A percentile compares a stretch with the other conserved stretches of the same genome.
These are phyloP conservation scores for Fusarium sp. DNA, from an alignment of 2,329 filamentous ascomycete species.

Conservation along the genomic window DNA sequence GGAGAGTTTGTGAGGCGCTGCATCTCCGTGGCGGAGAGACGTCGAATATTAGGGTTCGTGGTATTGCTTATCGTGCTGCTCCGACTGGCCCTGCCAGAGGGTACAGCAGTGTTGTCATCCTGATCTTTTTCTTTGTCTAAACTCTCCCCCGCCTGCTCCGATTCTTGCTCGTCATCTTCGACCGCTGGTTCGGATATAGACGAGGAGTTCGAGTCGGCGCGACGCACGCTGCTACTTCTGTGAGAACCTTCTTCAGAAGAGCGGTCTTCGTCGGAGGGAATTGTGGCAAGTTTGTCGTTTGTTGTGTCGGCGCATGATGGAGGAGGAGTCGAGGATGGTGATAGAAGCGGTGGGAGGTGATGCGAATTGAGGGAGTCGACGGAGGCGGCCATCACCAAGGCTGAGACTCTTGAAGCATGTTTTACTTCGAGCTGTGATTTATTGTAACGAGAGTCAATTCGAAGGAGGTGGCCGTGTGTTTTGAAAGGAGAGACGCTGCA, in stretches of 20 bases:
- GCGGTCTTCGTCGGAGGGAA: conserved; percentile 49
- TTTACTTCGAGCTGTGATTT: neutral
- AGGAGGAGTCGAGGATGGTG: conserved; percentile 23
- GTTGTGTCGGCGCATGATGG: conserved; percentile 27
- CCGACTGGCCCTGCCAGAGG: conserved; percentile 43
- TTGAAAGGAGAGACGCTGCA: conserved; percentile 18
- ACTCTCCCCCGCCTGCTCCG: conserved; percentile 2
- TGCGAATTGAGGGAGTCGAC: conserved; percentile 40
- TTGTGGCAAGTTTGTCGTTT: conserved; percentile 35
- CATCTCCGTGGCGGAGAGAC: conserved; percentile 70
- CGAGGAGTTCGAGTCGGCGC: conserved; percentile 45
- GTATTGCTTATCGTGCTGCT: conserved; percentile 50
- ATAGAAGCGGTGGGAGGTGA: conserved; percentile 38
- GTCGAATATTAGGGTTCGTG: conserved; percentile 59
- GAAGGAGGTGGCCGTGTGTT: neutral
- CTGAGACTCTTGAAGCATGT: conserved; percentile 39
- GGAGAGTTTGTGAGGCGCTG: conserved; percentile 68
- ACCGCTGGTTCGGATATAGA: conserved; percentile 49
- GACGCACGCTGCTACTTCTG: conserved; percentile 39
- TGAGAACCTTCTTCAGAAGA: conserved; percentile 49
- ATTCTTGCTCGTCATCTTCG: conserved; percentile 36
- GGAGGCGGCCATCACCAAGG: conserved; percentile 46
- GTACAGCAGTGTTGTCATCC: conserved; percentile 18
- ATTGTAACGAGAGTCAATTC: neutral
- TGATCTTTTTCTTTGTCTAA: conserved; percentile 18